Base-by-base conservation (phyloP, 768 basidiomycete species). In the Galerina marginata region DNA sequence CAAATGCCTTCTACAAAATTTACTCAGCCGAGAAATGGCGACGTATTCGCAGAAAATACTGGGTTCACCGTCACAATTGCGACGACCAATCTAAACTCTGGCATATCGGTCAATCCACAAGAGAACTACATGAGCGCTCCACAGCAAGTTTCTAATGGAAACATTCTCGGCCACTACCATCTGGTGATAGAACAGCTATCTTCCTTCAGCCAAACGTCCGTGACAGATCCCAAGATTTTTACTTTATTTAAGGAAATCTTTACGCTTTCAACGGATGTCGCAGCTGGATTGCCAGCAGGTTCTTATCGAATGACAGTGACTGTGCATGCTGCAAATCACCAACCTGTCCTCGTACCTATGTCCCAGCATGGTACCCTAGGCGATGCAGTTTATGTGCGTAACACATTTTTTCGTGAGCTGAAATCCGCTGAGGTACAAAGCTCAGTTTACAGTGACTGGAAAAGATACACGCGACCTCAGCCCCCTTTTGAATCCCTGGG, bases 321-420 rank as follows among this genome's bases (percentile, higher is more conserved):
- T 73, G 84, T 84, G 70, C 70, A 80, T 40, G 80, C 82, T 26
- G 72, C 81, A 10, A 89, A 88, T 75, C 86, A 90, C 62, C 83
- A 84, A 66, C 86, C 83, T 23, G 81, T 79, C 53, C 71, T 87
- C 55, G 86, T 83, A 51, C 79, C 86, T 11, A 72, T 89, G 53
- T 86, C 83, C 26, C 86, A 86, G 63, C 88, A 86, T 65, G 86
- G 86, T 62, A 73, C 76, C 39, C 70, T 85, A 36, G 84, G 88
- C 70, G 87, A 90, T 68, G 73, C 69, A 39, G 74, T 83, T 64
- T 88, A 88, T 74, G 81, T 86, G 63, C 65, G 81, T 77, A 33
- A 33, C 29, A 7, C 7, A 4, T 33, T 33, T 33, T 33, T 33
- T 33, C 29, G 29, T 7, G 29, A 5, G 29, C 29, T 33, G 29